Conservation (phyloP, 2,329 filamentous ascomycete species). For the Fusarium foetens region DNA sequence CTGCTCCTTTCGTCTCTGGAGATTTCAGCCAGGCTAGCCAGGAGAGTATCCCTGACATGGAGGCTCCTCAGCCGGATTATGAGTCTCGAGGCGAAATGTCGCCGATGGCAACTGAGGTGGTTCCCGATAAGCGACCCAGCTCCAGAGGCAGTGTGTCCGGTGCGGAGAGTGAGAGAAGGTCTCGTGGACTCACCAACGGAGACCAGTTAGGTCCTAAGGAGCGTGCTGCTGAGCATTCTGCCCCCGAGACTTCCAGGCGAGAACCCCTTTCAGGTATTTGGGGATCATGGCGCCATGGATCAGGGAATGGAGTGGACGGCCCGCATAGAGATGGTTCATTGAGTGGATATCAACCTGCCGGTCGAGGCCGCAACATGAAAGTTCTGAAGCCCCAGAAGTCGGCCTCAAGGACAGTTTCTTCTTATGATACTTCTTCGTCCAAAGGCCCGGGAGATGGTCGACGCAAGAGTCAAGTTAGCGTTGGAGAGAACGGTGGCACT, state of each 20-base stretch:
- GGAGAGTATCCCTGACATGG: slow-evolving; percentile 25
- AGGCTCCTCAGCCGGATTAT: slow-evolving; percentile 39
- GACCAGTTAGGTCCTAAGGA: slow-evolving; percentile 44
- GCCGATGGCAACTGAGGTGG: slow-evolving; percentile 50
- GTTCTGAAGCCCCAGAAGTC: slow-evolving; percentile 83
- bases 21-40: slow-evolving; percentile 45
- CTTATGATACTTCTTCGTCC: slow-evolving; percentile 63
- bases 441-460: slow-evolving; percentile 61
- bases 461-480: slow-evolving; percentile 62
- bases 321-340: slow-evolving; percentile 62
- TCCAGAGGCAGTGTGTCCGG: slow-evolving; percentile 53
- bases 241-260: slow-evolving; percentile 52
- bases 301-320: slow-evolving; percentile 62
- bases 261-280: slow-evolving; percentile 69
- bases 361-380: slow-evolving; percentile 82
- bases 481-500: slow-evolving; percentile 44
- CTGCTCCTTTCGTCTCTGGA: slow-evolving; percentile 54
- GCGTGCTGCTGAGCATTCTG: slow-evolving; percentile 26
- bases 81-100: slow-evolving; percentile 48
- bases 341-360: slow-evolving; percentile 76
- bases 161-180: slow-evolving; percentile 56
- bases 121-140: slow-evolving; percentile 48
- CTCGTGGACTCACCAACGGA: slow-evolving; percentile 34
- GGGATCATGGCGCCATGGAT: slow-evolving; percentile 75
- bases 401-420: slow-evolving; percentile 61